These are phyloP conservation scores for Coemansia sp. DNA, from an alignment of 192 early-diverging fungal species.

Conservation along the genomic window DNA sequence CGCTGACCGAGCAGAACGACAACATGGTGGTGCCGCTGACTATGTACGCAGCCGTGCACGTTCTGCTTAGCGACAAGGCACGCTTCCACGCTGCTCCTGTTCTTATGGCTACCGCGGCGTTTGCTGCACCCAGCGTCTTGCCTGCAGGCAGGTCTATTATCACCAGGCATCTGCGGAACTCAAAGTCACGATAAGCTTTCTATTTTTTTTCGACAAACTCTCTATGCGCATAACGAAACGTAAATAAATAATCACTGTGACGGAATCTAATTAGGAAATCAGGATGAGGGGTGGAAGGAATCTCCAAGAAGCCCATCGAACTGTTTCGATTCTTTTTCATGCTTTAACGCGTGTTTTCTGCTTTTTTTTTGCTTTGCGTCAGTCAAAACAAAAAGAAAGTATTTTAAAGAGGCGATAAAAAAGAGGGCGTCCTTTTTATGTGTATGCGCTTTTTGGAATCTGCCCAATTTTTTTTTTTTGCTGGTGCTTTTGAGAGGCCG, in stretches of 20 bases:
- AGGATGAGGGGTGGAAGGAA: neutral
- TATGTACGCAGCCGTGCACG: conserved; percentile 55
- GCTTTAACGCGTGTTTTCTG: too few relatives aligned
- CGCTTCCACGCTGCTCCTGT: neutral
- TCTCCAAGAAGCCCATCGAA: neutral
- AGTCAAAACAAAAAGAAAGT: too few relatives aligned
- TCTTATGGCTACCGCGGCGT: neutral
- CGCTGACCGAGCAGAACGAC: conserved; percentile 91
- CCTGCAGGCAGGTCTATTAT: too few relatives aligned
- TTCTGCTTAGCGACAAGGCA: neutral
- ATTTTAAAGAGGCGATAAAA: too few relatives aligned
- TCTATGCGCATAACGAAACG: too few relatives aligned
- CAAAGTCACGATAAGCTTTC: neutral
- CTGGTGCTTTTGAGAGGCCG: neutral
- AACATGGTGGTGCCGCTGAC: conserved; percentile 88
- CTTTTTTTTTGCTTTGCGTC: too few relatives aligned
- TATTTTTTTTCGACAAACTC: neutral
- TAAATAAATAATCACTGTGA: too few relatives aligned
- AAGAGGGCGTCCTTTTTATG: too few relatives aligned
- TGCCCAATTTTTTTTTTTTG: too few relatives aligned
- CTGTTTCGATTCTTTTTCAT: neutral
- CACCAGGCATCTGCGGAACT: neutral
- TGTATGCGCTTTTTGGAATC: too few relatives aligned
- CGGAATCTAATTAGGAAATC: too few relatives aligned
- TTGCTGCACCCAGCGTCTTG: neutral